Percentiles rank a stretch among this genome's conserved stretches.
These are phyloP conservation scores for Talaromyces sp. DNA, from an alignment of 2,329 filamentous ascomycete species.

Conservation along the genomic window DNA sequence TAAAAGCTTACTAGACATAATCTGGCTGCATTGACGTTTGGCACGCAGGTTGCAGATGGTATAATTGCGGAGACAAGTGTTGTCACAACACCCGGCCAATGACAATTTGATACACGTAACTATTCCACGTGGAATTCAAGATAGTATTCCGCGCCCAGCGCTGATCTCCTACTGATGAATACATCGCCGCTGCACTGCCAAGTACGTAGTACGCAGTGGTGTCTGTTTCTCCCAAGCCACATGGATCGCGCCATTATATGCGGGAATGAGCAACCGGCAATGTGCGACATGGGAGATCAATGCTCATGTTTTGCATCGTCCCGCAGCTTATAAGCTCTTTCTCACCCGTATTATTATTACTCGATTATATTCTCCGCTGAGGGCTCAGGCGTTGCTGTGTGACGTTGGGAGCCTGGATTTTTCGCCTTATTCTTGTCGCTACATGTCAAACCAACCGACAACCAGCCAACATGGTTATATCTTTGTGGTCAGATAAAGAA, in stretches of 20 bases:
- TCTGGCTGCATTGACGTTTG: not conserved
- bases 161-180: not conserved
- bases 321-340: not conserved
- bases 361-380: not conserved
- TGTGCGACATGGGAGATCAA: not conserved
- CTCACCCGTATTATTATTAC: not conserved
- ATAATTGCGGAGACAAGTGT: not conserved
- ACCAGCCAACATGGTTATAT: conserved; percentile 1
- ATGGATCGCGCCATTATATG: conserved; percentile 9
- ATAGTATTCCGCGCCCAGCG: not conserved
- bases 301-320: not conserved
- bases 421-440: not conserved
- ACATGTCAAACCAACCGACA: not conserved
- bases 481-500: conserved; percentile 7
- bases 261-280: conserved; percentile 7
- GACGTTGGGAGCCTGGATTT: not conserved
- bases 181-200: not conserved
- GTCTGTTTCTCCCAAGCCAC: not conserved
- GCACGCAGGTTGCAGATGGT: not conserved
- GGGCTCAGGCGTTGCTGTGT: not conserved
- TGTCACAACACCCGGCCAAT: not conserved
- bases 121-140: not conserved
- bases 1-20: too few relatives aligned
- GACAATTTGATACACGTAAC: not conserved
- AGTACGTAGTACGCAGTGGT: not conserved